Evolutionary conservation across 1,139 yeast genomes (phyloP).

Genomic region (Hansenula sp.): DNA sequence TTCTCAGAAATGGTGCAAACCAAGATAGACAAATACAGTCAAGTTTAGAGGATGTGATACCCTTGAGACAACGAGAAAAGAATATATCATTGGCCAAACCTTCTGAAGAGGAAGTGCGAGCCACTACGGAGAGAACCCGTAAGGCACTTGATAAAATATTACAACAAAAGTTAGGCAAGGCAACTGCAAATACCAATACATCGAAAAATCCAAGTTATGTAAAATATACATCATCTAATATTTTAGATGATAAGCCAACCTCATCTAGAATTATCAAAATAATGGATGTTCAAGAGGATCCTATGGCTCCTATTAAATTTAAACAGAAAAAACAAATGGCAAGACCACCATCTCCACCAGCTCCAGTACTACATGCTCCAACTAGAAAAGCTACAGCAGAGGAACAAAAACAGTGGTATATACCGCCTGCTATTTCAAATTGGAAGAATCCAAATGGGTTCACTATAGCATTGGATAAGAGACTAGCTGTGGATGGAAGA

Average conservation of each 20-base stretch:
- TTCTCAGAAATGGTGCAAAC: constrained; percentile 31
- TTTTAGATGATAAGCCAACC: constrained; percentile 26
- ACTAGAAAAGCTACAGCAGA: constrained; percentile 58
- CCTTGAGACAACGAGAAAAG: constrained; percentile 39
- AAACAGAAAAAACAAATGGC: constrained; percentile 71
- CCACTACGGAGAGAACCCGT: constrained; percentile 40
- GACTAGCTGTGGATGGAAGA: constrained; percentile 60
- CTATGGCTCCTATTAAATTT: constrained; percentile 80
- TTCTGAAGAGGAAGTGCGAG: constrained; percentile 33
- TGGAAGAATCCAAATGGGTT: constrained; percentile 97
- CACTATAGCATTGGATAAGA: constrained; percentile 74
- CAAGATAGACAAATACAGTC: constrained; percentile 30
- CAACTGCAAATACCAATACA: constrained; percentile 15
- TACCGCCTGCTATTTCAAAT: constrained; percentile 89
- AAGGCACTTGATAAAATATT: constrained; percentile 43
- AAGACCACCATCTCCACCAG: constrained; percentile 66
- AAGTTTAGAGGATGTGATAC: constrained; percentile 39
- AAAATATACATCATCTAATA: constrained; percentile 43
- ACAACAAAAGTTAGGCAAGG: constrained; percentile 31
- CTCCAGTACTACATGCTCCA: constrained; percentile 45
- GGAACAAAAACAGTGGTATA: constrained; percentile 79
- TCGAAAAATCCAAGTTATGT: constrained; percentile 36
- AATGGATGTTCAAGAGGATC: constrained; percentile 67
- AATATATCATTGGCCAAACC: constrained; percentile 33
- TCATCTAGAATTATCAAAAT: constrained; percentile 42